A percentile compares a stretch with the other conserved stretches of the same genome.
These are phyloP conservation scores for Gaillardinia entomophila DNA, from an alignment of 805 yeast species.

Conservation along the genomic window DNA sequence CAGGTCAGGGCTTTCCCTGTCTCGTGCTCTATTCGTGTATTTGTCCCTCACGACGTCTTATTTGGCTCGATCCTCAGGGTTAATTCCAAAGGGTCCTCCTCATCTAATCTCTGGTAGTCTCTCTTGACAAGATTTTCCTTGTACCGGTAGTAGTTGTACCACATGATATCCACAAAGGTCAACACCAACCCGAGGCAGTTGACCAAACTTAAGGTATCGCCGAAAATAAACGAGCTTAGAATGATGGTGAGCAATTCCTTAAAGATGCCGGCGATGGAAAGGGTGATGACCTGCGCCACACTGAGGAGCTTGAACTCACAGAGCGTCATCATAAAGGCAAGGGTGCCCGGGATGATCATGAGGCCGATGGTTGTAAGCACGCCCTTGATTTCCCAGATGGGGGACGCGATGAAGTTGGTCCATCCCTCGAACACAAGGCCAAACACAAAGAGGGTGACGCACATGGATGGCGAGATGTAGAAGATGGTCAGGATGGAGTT, in stretches of 20 bases:
- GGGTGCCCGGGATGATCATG: slow-evolving; percentile 72
- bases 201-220: slow-evolving; percentile 61
- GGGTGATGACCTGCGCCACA: slow-evolving; percentile 76
- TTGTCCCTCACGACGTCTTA: too few relatives aligned
- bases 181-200: slow-evolving; percentile 71
- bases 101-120: too few relatives aligned
- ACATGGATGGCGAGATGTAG: slow-evolving; percentile 83
- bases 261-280: slow-evolving; percentile 87
- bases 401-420: slow-evolving; percentile 41
- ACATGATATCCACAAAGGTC: slow-evolving; percentile 71
- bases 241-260: slow-evolving; percentile 86
- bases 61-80: too few relatives aligned
- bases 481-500: slow-evolving; percentile 82
- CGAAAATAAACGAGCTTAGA: slow-evolving; percentile 61
- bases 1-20: too few relatives aligned
- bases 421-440: slow-evolving; percentile 73
- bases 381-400: slow-evolving; percentile 65
- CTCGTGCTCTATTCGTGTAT: too few relatives aligned
- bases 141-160: slow-evolving; percentile 71
- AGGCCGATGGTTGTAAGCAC: slow-evolving; percentile 47
- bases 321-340: slow-evolving; percentile 86
- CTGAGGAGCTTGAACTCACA: slow-evolving; percentile 81
- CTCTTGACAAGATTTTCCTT: slow-evolving; percentile 12
- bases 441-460: slow-evolving; percentile 48
- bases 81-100: too few relatives aligned